Percentiles rank a stretch among this genome's conserved stretches.
phyloP scores from a whole-genome alignment of 1,139 yeast species.

The Wickerhamomyces sp. region DNA sequence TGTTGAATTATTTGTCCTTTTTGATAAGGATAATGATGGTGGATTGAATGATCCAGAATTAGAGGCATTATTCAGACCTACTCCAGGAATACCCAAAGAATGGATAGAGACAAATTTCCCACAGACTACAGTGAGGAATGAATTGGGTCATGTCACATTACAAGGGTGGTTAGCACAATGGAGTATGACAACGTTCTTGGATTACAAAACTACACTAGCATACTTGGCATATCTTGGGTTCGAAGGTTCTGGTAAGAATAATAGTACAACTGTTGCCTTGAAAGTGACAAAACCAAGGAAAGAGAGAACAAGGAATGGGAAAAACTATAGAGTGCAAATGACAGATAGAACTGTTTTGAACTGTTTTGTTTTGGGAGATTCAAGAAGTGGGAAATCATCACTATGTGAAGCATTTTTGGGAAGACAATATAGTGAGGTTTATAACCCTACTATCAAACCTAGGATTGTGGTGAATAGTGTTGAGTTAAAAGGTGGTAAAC shows the following conservation, averaged over 20 bases:
- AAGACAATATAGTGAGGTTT: slow-evolving; percentile 62
- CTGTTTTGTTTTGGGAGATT: slow-evolving; percentile 82
- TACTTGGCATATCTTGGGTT: slow-evolving; percentile 88
- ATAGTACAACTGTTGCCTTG: slow-evolving; percentile 47
- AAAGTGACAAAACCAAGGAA: slow-evolving; percentile 80
- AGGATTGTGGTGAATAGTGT: slow-evolving; percentile 85
- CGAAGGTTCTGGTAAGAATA: slow-evolving; percentile 38
- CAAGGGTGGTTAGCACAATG: slow-evolving; percentile 99
- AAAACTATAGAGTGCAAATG: slow-evolving; percentile 61
- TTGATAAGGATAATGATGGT: slow-evolving; percentile 94
- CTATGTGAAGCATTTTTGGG: slow-evolving; percentile 76
- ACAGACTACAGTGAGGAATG: slow-evolving; percentile 79
- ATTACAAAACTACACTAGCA: slow-evolving; percentile 77
- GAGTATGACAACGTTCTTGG: slow-evolving; percentile 91
- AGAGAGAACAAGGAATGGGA: slow-evolving; percentile 57
- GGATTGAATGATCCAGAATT: slow-evolving; percentile 78
- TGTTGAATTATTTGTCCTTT: slow-evolving; percentile 80
- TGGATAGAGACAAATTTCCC: slow-evolving; percentile 91
- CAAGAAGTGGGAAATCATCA: slow-evolving; percentile 82
- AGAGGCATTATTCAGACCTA: slow-evolving; percentile 65
- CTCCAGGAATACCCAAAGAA: slow-evolving; percentile 85
- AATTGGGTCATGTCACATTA: slow-evolving; percentile 79
- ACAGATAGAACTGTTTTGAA: slow-evolving; percentile 86
- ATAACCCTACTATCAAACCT: slow-evolving; percentile 81
- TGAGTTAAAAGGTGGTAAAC: slow-evolving; percentile 94